Evolutionary conservation across 1,284 basidiomycete genomes (phyloP).

Genomic region (Malassezia arunalokei): DNA sequence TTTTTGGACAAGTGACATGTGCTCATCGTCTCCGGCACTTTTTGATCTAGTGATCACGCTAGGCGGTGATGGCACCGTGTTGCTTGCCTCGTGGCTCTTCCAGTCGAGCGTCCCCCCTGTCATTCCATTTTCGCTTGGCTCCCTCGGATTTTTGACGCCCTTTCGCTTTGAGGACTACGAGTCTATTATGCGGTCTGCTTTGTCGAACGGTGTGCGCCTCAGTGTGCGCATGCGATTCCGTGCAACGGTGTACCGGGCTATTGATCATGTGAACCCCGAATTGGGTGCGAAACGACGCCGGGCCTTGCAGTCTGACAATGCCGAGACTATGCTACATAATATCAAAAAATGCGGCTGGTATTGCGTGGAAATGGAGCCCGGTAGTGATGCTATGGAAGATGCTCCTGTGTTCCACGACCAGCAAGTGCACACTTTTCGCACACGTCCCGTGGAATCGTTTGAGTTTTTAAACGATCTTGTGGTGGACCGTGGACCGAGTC

Average conservation of each 20-base stretch:
- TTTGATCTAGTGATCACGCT: slow-evolving; percentile 93
- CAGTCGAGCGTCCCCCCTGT: slow-evolving; percentile 95
- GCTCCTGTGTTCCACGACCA: slow-evolving; percentile 56
- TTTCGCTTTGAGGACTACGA: slow-evolving; percentile 86
- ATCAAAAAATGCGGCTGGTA: slow-evolving; percentile 40
- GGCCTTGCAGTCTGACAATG: slow-evolving; percentile 37
- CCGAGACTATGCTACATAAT: slow-evolving; percentile 40
- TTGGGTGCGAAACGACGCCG: slow-evolving; percentile 7
- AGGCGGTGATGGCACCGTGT: slow-evolving; percentile 93
- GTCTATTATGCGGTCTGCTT: slow-evolving; percentile 72
- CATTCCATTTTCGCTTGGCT: slow-evolving; percentile 92
- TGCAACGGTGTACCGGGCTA: slow-evolving; percentile 72
- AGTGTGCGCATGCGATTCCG: slow-evolving; percentile 98
- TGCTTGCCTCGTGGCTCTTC: slow-evolving; percentile 99
- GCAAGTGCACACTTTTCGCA: slow-evolving; percentile 96
- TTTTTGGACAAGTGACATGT: slow-evolving; percentile 97
- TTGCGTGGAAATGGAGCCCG: slow-evolving; percentile 28
- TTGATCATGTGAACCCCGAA: slow-evolving; percentile 1
- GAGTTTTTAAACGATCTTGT: slow-evolving; percentile 97
- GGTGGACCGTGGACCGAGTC: slow-evolving; percentile 92
- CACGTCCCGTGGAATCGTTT: slow-evolving; percentile 86
- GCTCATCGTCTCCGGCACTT: slow-evolving; percentile 73
- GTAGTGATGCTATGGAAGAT: slow-evolving; percentile 3
- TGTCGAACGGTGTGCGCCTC: slow-evolving; percentile 87
- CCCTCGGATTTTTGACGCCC: slow-evolving; percentile 93